A percentile compares a stretch with the other conserved stretches of the same genome.
These are phyloP conservation scores for Saccharum spontaneum DNA, from an alignment of 176 grass and related monocot genomes.

Conservation along the genomic window DNA sequence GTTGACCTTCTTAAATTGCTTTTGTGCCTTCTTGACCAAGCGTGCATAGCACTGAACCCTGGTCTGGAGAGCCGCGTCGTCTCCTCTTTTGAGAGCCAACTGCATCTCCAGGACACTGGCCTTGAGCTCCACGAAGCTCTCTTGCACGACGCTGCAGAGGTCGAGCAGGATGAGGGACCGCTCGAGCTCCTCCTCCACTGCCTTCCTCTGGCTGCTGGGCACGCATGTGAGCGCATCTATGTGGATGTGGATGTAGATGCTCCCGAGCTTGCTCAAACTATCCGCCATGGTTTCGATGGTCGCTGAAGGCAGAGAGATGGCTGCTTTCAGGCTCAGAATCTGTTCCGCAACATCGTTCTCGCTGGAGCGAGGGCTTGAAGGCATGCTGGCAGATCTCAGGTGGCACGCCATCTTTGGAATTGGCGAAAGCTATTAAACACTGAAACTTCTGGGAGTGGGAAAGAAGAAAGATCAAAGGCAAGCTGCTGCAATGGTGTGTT, in stretches of 20 bases:
- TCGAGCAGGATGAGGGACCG: slow-evolving; percentile 46
- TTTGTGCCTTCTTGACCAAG: neutral
- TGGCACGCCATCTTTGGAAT: slow-evolving; percentile 34
- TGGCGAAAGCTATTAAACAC: neutral
- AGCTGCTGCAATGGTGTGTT: neutral
- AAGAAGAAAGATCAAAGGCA: slow-evolving; percentile 3
- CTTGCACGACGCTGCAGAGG: slow-evolving; percentile 38
- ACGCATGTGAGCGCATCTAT: slow-evolving; percentile 29
- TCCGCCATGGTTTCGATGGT: neutral
- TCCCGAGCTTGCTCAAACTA: slow-evolving; percentile 14
- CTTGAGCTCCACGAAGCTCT: slow-evolving; percentile 39
- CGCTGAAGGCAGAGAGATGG: neutral
- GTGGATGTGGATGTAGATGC: slow-evolving; percentile 23
- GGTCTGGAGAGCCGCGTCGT: neutral
- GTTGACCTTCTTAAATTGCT: neutral
- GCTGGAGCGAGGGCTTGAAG: slow-evolving; percentile 15
- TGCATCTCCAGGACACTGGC: slow-evolving; percentile 29
- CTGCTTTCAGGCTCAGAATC: slow-evolving; percentile 6
- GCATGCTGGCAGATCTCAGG: slow-evolving; percentile 23
- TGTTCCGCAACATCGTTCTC: neutral
- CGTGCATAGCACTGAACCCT: neutral
- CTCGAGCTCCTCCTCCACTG: slow-evolving; percentile 29
- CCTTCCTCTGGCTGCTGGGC: slow-evolving; percentile 45
- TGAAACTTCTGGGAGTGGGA: neutral
- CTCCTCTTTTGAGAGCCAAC: slow-evolving; percentile 32